phyloP scores from a whole-genome alignment of 2,329 filamentous ascomycete species.

The Cercospora sp. region DNA sequence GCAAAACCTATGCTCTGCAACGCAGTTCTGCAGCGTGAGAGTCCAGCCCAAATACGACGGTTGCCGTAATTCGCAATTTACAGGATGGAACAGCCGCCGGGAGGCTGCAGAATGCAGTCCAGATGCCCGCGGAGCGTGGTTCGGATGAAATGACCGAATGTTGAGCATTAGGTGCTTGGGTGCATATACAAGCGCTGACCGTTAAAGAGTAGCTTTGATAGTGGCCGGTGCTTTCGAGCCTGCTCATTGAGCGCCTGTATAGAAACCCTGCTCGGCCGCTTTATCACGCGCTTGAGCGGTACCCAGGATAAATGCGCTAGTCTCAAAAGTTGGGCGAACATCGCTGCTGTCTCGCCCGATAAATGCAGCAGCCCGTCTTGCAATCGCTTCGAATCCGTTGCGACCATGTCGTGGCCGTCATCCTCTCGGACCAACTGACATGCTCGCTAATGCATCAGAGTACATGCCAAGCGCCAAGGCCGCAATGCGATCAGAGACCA shows the following conservation, averaged over 20 bases:
- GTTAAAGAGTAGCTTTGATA: slow-evolving; percentile 1
- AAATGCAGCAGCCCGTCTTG: not conserved
- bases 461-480: slow-evolving; percentile 5
- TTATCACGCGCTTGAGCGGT: not conserved
- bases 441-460: not conserved
- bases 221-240: not conserved
- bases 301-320: not conserved
- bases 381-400: not conserved
- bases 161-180: not conserved
- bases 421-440: too few species aligned
- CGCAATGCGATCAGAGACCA: not conserved
- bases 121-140: not conserved
- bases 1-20: not conserved
- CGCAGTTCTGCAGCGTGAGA: not conserved
- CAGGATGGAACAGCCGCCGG: not conserved
- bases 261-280: not conserved
- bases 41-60: not conserved
- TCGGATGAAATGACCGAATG: not conserved
- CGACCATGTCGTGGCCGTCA: not conserved
- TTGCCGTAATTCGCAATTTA: not conserved
- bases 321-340: not conserved
- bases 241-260: not conserved
- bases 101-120: not conserved
- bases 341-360: not conserved
- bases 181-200: not conserved